These are phyloP conservation scores for Yamadazyma taylorii DNA, from an alignment of 1,139 yeast species.

Conservation along the genomic window DNA sequence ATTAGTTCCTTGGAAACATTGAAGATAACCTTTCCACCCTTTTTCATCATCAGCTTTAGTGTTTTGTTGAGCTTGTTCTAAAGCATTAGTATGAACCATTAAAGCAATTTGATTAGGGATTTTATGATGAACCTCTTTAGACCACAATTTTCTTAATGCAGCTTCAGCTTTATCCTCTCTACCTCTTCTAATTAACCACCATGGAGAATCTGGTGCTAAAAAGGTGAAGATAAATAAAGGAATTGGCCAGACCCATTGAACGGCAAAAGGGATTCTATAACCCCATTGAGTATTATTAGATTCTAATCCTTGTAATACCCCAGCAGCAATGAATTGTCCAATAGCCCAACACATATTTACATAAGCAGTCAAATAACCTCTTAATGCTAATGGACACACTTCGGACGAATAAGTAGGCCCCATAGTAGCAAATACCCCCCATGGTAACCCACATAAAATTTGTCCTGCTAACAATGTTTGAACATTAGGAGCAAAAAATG, in stretches of 20 bases:
- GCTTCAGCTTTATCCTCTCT: constrained; percentile 22
- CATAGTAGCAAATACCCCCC: constrained; percentile 29
- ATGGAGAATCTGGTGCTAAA: constrained; percentile 29
- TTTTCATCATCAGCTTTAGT: constrained; percentile 16
- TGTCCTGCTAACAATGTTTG: constrained; percentile 23
- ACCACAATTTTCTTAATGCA: constrained; percentile 20
- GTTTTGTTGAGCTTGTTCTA: constrained; percentile 23
- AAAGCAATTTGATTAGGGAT: constrained; percentile 22
- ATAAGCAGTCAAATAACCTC: constrained; percentile 28
- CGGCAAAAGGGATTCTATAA: constrained; percentile 26
- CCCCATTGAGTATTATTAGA: constrained; percentile 22
- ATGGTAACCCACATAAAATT: constrained; percentile 25
- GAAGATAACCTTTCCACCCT: constrained; percentile 22
- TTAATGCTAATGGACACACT: constrained; percentile 22
- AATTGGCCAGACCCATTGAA: constrained; percentile 30
- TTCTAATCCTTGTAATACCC: constrained; percentile 24
- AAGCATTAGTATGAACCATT: constrained; percentile 26
- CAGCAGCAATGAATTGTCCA: constrained; percentile 31
- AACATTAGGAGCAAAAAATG: constrained; percentile 23
- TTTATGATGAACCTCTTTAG: constrained; percentile 19
- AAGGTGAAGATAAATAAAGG: constrained; percentile 23
- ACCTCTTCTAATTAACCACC: constrained; percentile 27
- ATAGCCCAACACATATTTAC: constrained; percentile 33
- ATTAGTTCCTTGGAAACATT: constrained; percentile 26
- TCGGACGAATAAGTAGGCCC: constrained; percentile 27